Evolutionary conservation across 1,284 basidiomycete genomes (phyloP).

Genomic region (Ustilago loliicola): DNA sequence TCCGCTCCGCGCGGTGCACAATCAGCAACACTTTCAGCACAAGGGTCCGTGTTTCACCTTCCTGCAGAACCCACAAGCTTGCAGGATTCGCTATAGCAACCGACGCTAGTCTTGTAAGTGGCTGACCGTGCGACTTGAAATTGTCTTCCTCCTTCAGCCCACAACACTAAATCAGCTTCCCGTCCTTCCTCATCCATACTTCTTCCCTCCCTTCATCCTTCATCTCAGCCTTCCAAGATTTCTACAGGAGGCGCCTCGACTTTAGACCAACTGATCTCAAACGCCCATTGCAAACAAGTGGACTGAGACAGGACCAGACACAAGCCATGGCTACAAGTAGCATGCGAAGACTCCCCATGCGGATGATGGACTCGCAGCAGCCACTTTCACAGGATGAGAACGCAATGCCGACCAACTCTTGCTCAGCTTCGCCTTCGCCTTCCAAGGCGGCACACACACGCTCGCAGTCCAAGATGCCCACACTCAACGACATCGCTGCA

Average conservation of each 20-base stretch:
- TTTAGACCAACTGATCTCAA: background rate
- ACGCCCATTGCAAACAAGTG: background rate
- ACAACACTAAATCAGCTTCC: constrained; percentile 6
- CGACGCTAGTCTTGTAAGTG: background rate
- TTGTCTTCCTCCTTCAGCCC: constrained; percentile 6
- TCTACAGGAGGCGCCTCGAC: background rate
- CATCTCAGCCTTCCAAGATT: background rate
- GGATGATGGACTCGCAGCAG: constrained; percentile 12
- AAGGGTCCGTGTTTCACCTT: constrained; percentile 29
- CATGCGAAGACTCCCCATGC: constrained; percentile 26
- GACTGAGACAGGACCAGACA: background rate
- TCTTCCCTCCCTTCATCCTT: background rate
- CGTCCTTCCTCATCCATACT: background rate
- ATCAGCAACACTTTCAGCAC: background rate
- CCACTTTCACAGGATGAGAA: constrained; percentile 28
- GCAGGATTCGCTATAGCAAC: background rate
- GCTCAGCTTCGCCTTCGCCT: constrained; percentile 20
- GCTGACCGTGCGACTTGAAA: background rate
- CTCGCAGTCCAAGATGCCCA: constrained; percentile 48
- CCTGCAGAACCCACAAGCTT: background rate
- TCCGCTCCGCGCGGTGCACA: background rate
- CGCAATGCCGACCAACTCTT: constrained; percentile 13
- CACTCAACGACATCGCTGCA: constrained; percentile 58
- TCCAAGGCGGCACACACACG: constrained; percentile 4
- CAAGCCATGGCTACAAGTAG: constrained; percentile 29